A percentile compares a stretch with the other conserved stretches of the same genome.
Conservation (phyloP, 2,329 filamentous ascomycete genomes). For the Zymoseptoria crescenta region DNA sequence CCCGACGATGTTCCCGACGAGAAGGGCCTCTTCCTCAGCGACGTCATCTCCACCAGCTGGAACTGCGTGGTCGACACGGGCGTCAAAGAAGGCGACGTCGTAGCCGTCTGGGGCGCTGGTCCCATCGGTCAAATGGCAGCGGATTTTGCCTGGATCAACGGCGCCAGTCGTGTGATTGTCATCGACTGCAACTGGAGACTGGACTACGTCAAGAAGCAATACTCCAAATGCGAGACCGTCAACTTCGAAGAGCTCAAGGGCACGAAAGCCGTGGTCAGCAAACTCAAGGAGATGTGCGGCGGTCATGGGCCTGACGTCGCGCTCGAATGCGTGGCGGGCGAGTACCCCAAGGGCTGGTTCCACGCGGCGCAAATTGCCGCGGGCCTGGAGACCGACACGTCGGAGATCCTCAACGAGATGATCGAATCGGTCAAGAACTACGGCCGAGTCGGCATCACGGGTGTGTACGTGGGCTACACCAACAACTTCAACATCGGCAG, state of each 20-base stretch:
- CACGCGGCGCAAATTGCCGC: slow-evolving; percentile 52
- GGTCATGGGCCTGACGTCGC: slow-evolving; percentile 64
- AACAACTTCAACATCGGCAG: slow-evolving; percentile 80
- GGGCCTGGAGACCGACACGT: slow-evolving; percentile 76
- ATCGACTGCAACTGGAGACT: slow-evolving; percentile 69
- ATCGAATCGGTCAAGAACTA: slow-evolving; percentile 64
- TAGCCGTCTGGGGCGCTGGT: slow-evolving; percentile 81
- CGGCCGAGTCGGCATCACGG: slow-evolving; percentile 69
- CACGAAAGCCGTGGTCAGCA: slow-evolving; percentile 57
- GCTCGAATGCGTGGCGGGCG: slow-evolving; percentile 60
- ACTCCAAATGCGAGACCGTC: slow-evolving; percentile 58
- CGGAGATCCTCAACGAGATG: slow-evolving; percentile 74
- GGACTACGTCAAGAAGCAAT: slow-evolving; percentile 57
- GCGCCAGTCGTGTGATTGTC: slow-evolving; percentile 67
- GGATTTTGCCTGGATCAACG: slow-evolving; percentile 59
- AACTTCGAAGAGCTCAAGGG: slow-evolving; percentile 59
- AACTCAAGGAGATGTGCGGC: slow-evolving; percentile 64
- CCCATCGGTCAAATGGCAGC: slow-evolving; percentile 77
- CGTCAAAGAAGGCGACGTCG: slow-evolving; percentile 66
- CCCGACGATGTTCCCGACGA: slow-evolving; percentile 76
- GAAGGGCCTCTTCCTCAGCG: slow-evolving; percentile 72
- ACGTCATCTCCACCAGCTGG: slow-evolving; percentile 72
- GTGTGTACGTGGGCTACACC: slow-evolving; percentile 58
- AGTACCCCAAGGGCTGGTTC: slow-evolving; percentile 55
- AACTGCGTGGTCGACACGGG: slow-evolving; percentile 76